Evolutionary conservation across 1,284 basidiomycete genomes (phyloP), one percentile per base, ranked within the genome.

Genomic region (Cutaneotrichosporon dermatis): DNA sequence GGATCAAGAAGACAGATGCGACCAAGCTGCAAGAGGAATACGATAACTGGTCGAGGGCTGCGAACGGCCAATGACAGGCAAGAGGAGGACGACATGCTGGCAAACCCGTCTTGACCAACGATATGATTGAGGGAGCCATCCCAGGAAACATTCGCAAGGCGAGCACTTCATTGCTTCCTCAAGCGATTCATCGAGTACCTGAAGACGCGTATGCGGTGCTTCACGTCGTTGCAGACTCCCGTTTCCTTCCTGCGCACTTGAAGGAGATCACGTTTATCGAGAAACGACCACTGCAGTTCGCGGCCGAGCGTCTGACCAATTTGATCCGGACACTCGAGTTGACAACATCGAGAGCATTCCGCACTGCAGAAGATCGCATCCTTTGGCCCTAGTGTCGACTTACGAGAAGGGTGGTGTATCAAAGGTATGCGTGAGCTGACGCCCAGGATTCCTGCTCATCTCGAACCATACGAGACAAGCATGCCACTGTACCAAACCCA

Each of bases 181-280:
- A 97, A 95, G 76, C 87, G 96, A 46, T 97, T 99, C 72, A 92
- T 99, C 46, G 96, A 99, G 79, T 99, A 99, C 75, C 84, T 99
- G 63, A 99, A 99, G 83, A 99, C 96, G 7, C 85, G 96, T 53
- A 99, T 99, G 95, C 86, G 96, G 96, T 99, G 10, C 81, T 99
- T 33, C 96, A 99, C 74, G 96, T 99, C 63, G 96, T 99, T 7
- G 96, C 96, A 99, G 77, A 99, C 96, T 4, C 96, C 96, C 0
- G 81, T 91, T n/a, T 98, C 94, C 2, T 99, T 99, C 78, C 79
- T 99, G 96, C 98, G 70, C 96, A 99, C 79, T 82, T 99, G 51
- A 99, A 97, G 78, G 96, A 99, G 72, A 97, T 99, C 68, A 99
- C 96, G 10, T 99, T 92, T 74, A 99, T 99, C 68, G 96, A 99